phyloP scores from a whole-genome alignment of 169 alveolate species.

The Plasmodium reichenowi region DNA sequence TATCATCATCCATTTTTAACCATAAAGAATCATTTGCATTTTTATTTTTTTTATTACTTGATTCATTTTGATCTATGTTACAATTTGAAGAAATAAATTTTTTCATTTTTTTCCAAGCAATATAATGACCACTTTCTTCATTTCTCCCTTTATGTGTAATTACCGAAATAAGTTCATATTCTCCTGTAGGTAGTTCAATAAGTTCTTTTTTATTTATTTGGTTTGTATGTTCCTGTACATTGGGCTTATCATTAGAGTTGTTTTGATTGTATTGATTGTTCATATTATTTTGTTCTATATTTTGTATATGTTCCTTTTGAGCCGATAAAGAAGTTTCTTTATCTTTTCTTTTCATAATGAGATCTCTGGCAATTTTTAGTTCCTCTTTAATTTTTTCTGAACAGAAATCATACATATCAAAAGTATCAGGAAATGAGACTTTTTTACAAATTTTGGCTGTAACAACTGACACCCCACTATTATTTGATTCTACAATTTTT shows the following conservation, averaged over 20 bases:
- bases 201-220: slow-evolving; percentile 49
- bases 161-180: slow-evolving; percentile 93
- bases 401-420: slow-evolving; percentile 94
- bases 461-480: slow-evolving; percentile 93
- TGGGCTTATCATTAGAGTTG: too few species aligned
- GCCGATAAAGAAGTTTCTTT: not conserved
- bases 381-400: slow-evolving; percentile 89
- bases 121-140: slow-evolving; percentile 98
- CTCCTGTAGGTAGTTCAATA: slow-evolving; percentile 88
- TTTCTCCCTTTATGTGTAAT: slow-evolving; percentile 98
- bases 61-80: slow-evolving; percentile 7
- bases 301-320: slow-evolving; percentile 12
- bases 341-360: slow-evolving; percentile 85
- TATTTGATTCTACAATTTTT: slow-evolving; percentile 83
- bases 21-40: slow-evolving; percentile 78
- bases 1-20: slow-evolving; percentile 92
- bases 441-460: slow-evolving; percentile 96
- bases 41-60: slow-evolving; percentile 54
- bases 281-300: not conserved
- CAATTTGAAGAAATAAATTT: slow-evolving; percentile 10
- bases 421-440: slow-evolving; percentile 93
- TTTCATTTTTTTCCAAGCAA: slow-evolving; percentile 93
- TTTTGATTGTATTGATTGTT: not conserved
- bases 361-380: slow-evolving; percentile 87
- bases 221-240: slow-evolving; percentile 5